Evolutionary conservation across 805 yeast species (phyloP), one percentile per base, ranked within the genome.

Genomic region (Pichia heedii): DNA sequence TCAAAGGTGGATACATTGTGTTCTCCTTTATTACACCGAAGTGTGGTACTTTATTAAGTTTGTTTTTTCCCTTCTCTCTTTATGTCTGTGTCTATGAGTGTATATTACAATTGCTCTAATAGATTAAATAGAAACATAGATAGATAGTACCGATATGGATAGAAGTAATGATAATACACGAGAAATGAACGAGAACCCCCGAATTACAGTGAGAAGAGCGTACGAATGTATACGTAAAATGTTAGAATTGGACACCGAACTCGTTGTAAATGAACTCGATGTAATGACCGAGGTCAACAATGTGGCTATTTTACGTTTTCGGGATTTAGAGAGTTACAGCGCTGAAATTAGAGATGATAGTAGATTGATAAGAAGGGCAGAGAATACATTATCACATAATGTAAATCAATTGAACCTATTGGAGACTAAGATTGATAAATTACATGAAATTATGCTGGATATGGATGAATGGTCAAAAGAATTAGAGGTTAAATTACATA

Each of bases 401-500:
- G 13, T 13, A 7, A 3, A 13, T 15, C 12, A 10, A 29, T 22
- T 36, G 7, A 21, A 22, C 5, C 3, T 1, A 16, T 11, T 24
- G 13, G 39, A 36, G 18, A 1, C 3, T 11, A 16, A 19, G 19
- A 15, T 22, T 5, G 43, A 33, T 9, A 13, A 33, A 15, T 30
- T 42, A 30, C 24, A 30, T 2, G 16, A 15, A 3, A 18, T 37
- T 18, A 36, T 41, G 8, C 12, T 20, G 33, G 88, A 84, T 49
- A 53, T 84, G 30, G 84, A 81, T 44, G 73, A 70, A 46, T 79
- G 83, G 76, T 69, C 80, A 6, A 58, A 65, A 22, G 84, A 79
- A 51, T 52, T 80, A 40, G 76, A 69, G 36, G 67, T 67, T 7
- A 32, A 32, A 18, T 29, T 15, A 13, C 12, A 29, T 29, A 29